These are phyloP conservation scores for Amanita pallidorosea DNA, from an alignment of 768 basidiomycete genomes.

Conservation along the genomic window DNA sequence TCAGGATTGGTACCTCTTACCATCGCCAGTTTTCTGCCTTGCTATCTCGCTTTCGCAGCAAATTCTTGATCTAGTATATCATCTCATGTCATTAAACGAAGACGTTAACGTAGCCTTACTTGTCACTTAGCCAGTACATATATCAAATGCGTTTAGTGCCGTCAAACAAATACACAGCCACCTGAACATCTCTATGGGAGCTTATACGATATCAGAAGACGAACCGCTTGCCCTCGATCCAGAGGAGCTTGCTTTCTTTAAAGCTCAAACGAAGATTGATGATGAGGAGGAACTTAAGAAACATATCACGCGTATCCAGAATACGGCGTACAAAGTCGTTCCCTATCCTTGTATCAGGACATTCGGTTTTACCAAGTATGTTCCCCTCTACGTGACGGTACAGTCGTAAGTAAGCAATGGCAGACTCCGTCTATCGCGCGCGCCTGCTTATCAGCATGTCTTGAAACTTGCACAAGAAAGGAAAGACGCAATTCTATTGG, in stretches of 20 bases:
- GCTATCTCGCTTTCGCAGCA: no score
- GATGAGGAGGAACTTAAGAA: slow-evolving; percentile 25
- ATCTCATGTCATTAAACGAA: no score
- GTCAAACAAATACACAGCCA: no score
- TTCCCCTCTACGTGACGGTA: neutral
- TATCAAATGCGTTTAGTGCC: no score
- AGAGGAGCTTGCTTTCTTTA: slow-evolving; percentile 23
- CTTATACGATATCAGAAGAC: no score
- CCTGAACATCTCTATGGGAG: no score
- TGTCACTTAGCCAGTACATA: no score
- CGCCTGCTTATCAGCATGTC: slow-evolving; percentile 22
- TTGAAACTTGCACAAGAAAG: slow-evolving; percentile 15
- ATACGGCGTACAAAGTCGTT: slow-evolving; percentile 20
- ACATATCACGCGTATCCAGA: slow-evolving; percentile 26
- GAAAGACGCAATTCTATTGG: slow-evolving; percentile 25
- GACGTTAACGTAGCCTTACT: no score
- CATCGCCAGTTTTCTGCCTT: no score
- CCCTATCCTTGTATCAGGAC: slow-evolving; percentile 27
- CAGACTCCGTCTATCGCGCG: slow-evolving; percentile 21
- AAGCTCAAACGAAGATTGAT: slow-evolving; percentile 23
- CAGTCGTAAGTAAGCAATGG: neutral
- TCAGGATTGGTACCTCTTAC: no score
- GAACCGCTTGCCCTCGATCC: slow-evolving; percentile 8
- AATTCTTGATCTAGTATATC: no score
- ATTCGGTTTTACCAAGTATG: slow-evolving; percentile 16